Evolutionary conservation across 306 rosid species (phyloP).

Genomic region (Senna siamea): DNA sequence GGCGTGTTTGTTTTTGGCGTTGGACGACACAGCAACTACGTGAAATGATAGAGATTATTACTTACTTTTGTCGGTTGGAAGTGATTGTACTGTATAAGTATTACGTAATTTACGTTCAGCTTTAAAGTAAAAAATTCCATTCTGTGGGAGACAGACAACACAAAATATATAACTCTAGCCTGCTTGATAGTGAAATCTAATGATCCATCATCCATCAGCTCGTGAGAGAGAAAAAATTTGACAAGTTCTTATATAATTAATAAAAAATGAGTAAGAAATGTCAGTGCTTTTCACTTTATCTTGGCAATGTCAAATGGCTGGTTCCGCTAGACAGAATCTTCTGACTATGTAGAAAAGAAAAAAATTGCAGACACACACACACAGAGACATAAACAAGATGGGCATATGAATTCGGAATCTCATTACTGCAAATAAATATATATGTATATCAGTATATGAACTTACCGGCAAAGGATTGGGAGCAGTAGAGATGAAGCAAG

Average conservation of each 20-base stretch:
- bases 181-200: conserved; percentile 34
- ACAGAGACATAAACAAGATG: too few relatives aligned
- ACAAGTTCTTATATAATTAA: too few relatives aligned
- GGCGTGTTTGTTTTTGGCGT: conserved; percentile 50
- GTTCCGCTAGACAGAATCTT: too few relatives aligned
- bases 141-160: conserved; percentile 21
- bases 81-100: not conserved
- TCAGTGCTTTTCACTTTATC: too few relatives aligned
- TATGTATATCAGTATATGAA: not conserved
- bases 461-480: conserved; percentile 38
- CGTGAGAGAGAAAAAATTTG: too few relatives aligned
- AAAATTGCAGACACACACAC: too few relatives aligned
- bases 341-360: too few relatives aligned
- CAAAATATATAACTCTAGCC: conserved; percentile 25
- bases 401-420: not conserved
- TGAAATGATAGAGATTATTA: not conserved
- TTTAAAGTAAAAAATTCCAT: not conserved
- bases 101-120: not conserved
- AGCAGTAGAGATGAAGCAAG: not conserved
- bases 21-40: conserved; percentile 53
- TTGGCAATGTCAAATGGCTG: too few relatives aligned
- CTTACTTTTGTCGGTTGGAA: conserved; percentile 15
- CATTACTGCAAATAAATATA: too few relatives aligned
- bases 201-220: conserved; percentile 26
- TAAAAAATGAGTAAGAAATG: too few relatives aligned